Conservation (phyloP, 352 stramenopile species). For the Thalassiosira ordinaria region DNA sequence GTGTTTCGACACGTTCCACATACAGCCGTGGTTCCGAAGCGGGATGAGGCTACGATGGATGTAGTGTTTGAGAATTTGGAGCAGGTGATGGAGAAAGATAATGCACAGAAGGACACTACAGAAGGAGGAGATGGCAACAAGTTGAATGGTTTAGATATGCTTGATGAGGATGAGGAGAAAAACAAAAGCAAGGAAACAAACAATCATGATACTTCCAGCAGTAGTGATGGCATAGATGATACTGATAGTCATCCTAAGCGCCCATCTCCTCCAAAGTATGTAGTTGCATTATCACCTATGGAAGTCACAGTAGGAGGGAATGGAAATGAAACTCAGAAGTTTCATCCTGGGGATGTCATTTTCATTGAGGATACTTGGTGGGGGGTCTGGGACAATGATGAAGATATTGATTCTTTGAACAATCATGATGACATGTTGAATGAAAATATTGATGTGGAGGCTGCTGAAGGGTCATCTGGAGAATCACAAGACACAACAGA, state of each 20-base stretch:
- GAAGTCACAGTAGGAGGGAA: conserved; percentile 52
- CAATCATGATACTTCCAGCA: background rate
- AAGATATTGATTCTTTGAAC: background rate
- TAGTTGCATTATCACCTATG: conserved; percentile 44
- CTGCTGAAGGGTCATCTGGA: too few species aligned
- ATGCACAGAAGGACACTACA: too few species aligned
- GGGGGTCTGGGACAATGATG: conserved; percentile 29
- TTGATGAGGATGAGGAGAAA: background rate
- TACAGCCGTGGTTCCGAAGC: conserved; percentile 11
- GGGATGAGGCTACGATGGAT: conserved; percentile 7
- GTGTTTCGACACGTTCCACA: conserved; percentile 46
- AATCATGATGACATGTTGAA: background rate
- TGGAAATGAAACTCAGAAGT: conserved; percentile 51
- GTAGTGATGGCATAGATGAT: background rate
- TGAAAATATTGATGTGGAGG: conserved; percentile 11
- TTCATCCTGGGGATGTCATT: conserved; percentile 41
- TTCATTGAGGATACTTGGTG: conserved; percentile 55
- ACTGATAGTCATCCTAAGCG: conserved; percentile 25
- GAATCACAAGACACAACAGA: too few species aligned
- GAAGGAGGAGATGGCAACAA: too few species aligned
- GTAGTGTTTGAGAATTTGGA: background rate
- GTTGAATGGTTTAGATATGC: background rate
- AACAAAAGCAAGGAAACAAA: background rate
- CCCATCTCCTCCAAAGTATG: conserved; percentile 43
- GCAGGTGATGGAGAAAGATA: background rate